Evolutionary conservation across 202 grass and related monocot genomes (phyloP), one percentile per base, ranked within the genome.

Genomic region (Miscanthus sacchariflorus): DNA sequence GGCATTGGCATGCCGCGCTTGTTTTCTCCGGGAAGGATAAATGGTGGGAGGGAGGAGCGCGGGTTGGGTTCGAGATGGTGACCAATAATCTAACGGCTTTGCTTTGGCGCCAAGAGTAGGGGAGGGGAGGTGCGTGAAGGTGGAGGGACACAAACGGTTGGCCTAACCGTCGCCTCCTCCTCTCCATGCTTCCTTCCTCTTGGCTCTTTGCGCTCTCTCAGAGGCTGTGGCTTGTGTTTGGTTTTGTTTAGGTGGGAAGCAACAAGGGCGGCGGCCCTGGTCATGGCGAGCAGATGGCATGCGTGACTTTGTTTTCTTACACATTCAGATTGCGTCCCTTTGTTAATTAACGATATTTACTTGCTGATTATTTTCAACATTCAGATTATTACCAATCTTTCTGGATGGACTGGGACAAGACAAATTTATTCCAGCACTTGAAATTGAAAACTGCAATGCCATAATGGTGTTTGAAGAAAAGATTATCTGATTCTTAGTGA

Each of bases 41-140:
- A 89, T 89, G 86, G 63, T 70, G 61, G 82, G 89, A 69, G 75
- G 40, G 49, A 52, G 58, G 75, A 81, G 42, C 48, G 42, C 40
- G 89, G 79, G 87, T 92, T 81, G 87, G 91, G 86, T 52, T 89
- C 65, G 89, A 87, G 97, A 99, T 95, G 94, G 94, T 85, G 97
- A 97, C 97, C 94, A 97, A 95, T 82, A 95, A 99, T 93, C 94
- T 95, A 95, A 99, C 94, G 83, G 92, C 94, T 92, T 99, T 97
- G 97, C 94, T 96, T 99, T 90, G 81, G 90, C 84, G 87, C 63
- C 88, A 99, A 99, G 97, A 80, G 93, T 96, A 74, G 78, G 46
- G 46, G 12, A 49, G 13, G 49, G 21, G 39, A 13, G 71, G 40
- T 33, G 49, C 30, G 74, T 56, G 75, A 21, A 58, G 49, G 4